Evolutionary conservation across 148 eudicot genomes (phyloP).

Genomic region (Oxyria digyna): DNA sequence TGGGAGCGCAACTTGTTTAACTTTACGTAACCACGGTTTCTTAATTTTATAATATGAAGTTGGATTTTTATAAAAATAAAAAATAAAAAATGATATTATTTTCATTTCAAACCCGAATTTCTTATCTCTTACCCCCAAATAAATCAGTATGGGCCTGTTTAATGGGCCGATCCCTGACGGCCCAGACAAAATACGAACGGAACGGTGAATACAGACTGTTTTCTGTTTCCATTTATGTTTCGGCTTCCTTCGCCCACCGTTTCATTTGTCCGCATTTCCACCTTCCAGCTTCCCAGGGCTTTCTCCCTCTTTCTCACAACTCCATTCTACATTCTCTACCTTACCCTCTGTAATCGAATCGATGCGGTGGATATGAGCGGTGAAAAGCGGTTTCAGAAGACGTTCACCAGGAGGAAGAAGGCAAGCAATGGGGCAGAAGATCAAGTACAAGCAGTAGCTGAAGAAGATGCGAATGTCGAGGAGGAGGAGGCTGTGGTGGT

Average conservation of each 20-base stretch:
- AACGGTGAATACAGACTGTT: not conserved
- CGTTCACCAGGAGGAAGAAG: slow-evolving; percentile 1
- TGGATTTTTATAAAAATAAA: too few species aligned
- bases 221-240: not conserved
- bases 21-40: too few species aligned
- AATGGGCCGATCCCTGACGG: not conserved
- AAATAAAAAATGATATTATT: too few species aligned
- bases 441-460: not conserved
- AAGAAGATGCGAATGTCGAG: not conserved
- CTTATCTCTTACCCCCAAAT: too few species aligned
- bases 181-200: not conserved
- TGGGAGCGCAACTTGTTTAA: too few species aligned
- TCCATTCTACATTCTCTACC: not conserved
- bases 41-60: too few species aligned
- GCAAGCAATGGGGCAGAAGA: slow-evolving; percentile 3
- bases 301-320: not conserved
- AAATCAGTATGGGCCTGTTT: not conserved
- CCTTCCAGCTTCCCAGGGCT: not conserved
- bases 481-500: not conserved
- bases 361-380: slow-evolving; percentile 10
- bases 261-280: not conserved
- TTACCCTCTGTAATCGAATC: not conserved
- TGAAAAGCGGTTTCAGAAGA: slow-evolving; percentile 7
- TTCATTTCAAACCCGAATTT: too few species aligned
- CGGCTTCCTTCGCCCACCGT: not conserved